phyloP scores from a whole-genome alignment of 345 rosid species.

The Toxicodendron radicans region DNA sequence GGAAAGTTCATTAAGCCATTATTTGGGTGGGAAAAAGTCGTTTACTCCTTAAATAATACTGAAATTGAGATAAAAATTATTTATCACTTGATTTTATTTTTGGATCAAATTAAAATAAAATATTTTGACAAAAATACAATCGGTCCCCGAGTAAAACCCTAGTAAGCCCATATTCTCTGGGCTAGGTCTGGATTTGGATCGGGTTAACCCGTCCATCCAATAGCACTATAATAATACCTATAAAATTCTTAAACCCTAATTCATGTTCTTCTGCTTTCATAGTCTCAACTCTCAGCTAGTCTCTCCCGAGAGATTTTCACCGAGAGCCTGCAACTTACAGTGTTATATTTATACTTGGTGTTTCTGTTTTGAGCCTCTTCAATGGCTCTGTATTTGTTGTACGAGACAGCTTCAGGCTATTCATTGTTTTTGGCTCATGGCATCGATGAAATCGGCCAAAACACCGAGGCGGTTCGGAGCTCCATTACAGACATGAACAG shows the following conservation, averaged over 20 bases:
- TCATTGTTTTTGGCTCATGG: constrained; percentile 55
- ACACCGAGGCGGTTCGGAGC: constrained; percentile 74
- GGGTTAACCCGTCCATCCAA: background rate
- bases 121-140: no score
- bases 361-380: constrained; percentile 20
- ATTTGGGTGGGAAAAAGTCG: no score
- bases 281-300: background rate
- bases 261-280: no score
- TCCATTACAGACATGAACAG: constrained; percentile 71
- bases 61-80: no score
- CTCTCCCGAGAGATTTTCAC: background rate
- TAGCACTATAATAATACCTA: background rate
- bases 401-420: constrained; percentile 80
- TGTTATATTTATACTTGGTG: background rate
- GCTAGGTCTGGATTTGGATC: background rate
- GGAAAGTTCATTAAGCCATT: no score
- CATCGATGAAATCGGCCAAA: constrained; percentile 80
- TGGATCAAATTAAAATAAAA: no score
- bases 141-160: background rate
- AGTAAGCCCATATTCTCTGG: background rate
- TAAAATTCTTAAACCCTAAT: constrained; percentile 16
- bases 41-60: no score
- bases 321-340: background rate
- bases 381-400: constrained; percentile 58
- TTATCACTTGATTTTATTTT: no score